Base-by-base conservation (phyloP, 768 basidiomycete species). In the Amanita rubescens region DNA sequence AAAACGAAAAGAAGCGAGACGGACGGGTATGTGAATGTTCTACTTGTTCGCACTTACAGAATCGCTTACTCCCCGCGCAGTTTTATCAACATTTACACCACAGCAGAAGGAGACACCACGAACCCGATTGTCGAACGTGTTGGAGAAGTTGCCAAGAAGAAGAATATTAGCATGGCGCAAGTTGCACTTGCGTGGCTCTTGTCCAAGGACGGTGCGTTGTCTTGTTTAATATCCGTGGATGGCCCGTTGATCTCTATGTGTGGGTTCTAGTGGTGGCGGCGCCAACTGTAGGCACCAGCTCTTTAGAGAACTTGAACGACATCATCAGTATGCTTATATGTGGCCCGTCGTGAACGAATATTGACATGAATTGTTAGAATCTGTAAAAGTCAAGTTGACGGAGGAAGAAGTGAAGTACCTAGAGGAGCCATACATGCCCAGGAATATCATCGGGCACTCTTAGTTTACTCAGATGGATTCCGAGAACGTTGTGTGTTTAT, bases 131-230 rank as follows among this genome's bases (percentile, higher is more conserved):
- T 53, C 4, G 38, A 35, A 51, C 77, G 80, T 5, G 75, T 86
- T 37, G 78, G 83, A 57, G 69, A 75, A 51, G 65, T 85, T 49
- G 77, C 82, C 2, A 78, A 77, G 59, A 71, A 74, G 39, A 74
- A 72, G 42, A 71, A 71, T 4, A 63, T 73, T 8, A 74, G 69
- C 27, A 85, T 86, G 84, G 79, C 80, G 0, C 79, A 81, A 55
- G 64, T 82, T 7, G 69, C 78, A 2, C 57, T 80, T 22, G 78
- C 80, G 10, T 84, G 81, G 81, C 64, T 69, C 4, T 56, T 79
- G 48, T 60, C 71, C 2, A 74, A 74, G 57, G 67, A 72, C n/a
- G 70, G 71, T 69, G 52, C 8, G 65, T 34, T 35, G 2, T 10
- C 1, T 42, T 11, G 19, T 24, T 8, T n/a, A 11, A 45, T 20